Percentiles rank a stretch among this genome's conserved stretches.
Evolutionary conservation across 106 monocot genomes (phyloP).

Genomic region (Narthecium ossifragum): DNA sequence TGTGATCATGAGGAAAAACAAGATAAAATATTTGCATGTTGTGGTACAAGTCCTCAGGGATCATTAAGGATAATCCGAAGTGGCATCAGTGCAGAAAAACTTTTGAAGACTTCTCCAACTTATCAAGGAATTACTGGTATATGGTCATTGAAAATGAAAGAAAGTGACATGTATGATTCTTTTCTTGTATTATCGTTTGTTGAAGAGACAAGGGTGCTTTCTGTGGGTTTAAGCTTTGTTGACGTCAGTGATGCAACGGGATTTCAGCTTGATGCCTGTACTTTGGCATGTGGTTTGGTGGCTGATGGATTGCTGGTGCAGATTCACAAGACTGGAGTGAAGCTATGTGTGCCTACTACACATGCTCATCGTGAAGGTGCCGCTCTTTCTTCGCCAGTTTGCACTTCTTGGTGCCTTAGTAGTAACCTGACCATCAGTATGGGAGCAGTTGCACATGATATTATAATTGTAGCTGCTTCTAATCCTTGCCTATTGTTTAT

Average conservation of each 20-base stretch:
- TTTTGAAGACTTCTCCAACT: slow-evolving; percentile 53
- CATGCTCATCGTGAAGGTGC: slow-evolving; percentile 58
- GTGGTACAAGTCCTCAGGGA: slow-evolving; percentile 79
- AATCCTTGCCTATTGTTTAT: slow-evolving; percentile 75
- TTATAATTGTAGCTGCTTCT: slow-evolving; percentile 74
- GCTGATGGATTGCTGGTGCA: slow-evolving; percentile 83
- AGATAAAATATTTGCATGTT: slow-evolving; percentile 80
- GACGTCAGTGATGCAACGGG: slow-evolving; percentile 84
- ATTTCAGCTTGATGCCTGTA: slow-evolving; percentile 71
- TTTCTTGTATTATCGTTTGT: slow-evolving; percentile 96
- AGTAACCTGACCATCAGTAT: slow-evolving; percentile 53
- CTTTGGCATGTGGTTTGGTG: slow-evolving; percentile 92
- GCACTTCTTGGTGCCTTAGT: slow-evolving; percentile 64
- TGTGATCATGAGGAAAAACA: slow-evolving; percentile 78
- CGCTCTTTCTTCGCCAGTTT: slow-evolving; percentile 48
- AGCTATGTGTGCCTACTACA: slow-evolving; percentile 78
- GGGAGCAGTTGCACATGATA: slow-evolving; percentile 74
- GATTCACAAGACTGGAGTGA: slow-evolving; percentile 73
- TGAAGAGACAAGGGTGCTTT: slow-evolving; percentile 94
- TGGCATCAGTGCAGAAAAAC: slow-evolving; percentile 82
- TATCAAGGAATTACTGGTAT: slow-evolving; percentile 86
- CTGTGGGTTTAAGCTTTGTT: slow-evolving; percentile 79
- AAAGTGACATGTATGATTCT: slow-evolving; percentile 68
- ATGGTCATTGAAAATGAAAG: slow-evolving; percentile 80
- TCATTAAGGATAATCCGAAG: slow-evolving; percentile 68